A percentile compares a stretch with the other conserved stretches of the same genome.
Conservation (phyloP, 257 asterid genomes). For the Solanum tarapatanum region DNA sequence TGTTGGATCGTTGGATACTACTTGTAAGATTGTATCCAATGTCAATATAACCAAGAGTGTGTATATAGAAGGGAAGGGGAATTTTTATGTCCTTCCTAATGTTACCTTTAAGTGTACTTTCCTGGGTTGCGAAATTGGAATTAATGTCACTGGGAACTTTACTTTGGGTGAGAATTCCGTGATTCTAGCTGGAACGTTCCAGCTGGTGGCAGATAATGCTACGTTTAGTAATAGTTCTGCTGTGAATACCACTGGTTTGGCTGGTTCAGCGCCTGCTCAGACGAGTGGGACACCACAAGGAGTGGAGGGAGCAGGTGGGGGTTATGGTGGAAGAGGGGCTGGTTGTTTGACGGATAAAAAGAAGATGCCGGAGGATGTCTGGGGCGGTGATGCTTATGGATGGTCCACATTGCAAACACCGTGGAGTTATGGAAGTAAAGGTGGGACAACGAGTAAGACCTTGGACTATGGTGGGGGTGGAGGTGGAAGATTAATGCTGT, state of each 20-base stretch:
- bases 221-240: slow-evolving; percentile 48
- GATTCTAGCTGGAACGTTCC: slow-evolving; percentile 49
- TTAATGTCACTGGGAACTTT: slow-evolving; percentile 69
- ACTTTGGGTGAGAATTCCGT: slow-evolving; percentile 51
- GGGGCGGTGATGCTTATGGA: slow-evolving; percentile 97
- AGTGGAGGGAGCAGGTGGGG: slow-evolving; percentile 93
- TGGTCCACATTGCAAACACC: slow-evolving; percentile 75
- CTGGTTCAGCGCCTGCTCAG: slow-evolving; percentile 80
- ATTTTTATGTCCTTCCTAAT: slow-evolving; percentile 62
- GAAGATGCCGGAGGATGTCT: slow-evolving; percentile 80
- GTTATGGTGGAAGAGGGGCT: slow-evolving; percentile 97
- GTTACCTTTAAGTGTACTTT: slow-evolving; percentile 52
- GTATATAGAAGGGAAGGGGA: slow-evolving; percentile 83
- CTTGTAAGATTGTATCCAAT: slow-evolving; percentile 63
- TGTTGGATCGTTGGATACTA: slow-evolving; percentile 78
- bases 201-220: slow-evolving; percentile 57
- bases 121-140: slow-evolving; percentile 65
- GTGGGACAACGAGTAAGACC: slow-evolving; percentile 74
- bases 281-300: slow-evolving; percentile 96
- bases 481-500: slow-evolving; percentile 68
- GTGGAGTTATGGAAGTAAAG: slow-evolving; percentile 83
- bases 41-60: slow-evolving; percentile 60
- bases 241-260: slow-evolving; percentile 77
- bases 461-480: slow-evolving; percentile 98
- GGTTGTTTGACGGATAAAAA: slow-evolving; percentile 59